Conservation (phyloP, 495 filamentous ascomycete genomes). For the Aspergillus saccharolyticus region DNA sequence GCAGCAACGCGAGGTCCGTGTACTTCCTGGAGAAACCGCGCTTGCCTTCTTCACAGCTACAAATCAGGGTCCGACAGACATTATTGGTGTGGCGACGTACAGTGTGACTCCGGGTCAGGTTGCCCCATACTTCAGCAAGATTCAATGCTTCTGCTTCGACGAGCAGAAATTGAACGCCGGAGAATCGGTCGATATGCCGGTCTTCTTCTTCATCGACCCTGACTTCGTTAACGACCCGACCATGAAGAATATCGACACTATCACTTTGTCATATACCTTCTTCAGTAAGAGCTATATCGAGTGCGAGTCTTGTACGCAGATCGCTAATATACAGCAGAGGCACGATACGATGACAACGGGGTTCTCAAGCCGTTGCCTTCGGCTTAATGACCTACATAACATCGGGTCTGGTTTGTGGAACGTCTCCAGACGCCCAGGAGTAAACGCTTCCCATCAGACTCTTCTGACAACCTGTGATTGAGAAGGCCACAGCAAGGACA, state of each 20-base stretch:
- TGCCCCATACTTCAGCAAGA: conserved; percentile 98
- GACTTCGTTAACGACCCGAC: conserved; percentile 86
- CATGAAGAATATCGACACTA: conserved; percentile 90
- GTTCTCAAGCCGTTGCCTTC: conserved; percentile 40
- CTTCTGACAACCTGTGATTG: neutral
- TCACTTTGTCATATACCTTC: conserved; percentile 96
- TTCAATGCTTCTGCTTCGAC: conserved; percentile 99
- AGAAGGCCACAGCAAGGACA: neutral
- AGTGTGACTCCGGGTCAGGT: conserved; percentile 94
- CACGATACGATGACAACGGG: conserved; percentile 84
- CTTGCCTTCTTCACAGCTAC: conserved; percentile 97
- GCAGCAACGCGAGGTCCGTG: conserved; percentile 93
- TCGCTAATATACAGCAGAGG: conserved; percentile 53
- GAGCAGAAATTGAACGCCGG: conserved; percentile 90
- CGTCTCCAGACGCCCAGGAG: neutral
- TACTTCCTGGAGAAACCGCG: conserved; percentile 93
- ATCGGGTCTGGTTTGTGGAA: too few relatives aligned
- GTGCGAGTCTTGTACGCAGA: neutral
- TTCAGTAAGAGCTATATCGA: conserved; percentile 67
- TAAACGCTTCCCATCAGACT: neutral
- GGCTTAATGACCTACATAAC: too few relatives aligned
- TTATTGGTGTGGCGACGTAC: conserved; percentile 97
- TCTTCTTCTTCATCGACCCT: conserved; percentile 98
- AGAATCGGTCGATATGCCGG: conserved; percentile 98
- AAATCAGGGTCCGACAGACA: conserved; percentile 81